These are phyloP conservation scores for Trichoderma asperelloides DNA, from an alignment of 495 filamentous ascomycete genomes.

Conservation along the genomic window DNA sequence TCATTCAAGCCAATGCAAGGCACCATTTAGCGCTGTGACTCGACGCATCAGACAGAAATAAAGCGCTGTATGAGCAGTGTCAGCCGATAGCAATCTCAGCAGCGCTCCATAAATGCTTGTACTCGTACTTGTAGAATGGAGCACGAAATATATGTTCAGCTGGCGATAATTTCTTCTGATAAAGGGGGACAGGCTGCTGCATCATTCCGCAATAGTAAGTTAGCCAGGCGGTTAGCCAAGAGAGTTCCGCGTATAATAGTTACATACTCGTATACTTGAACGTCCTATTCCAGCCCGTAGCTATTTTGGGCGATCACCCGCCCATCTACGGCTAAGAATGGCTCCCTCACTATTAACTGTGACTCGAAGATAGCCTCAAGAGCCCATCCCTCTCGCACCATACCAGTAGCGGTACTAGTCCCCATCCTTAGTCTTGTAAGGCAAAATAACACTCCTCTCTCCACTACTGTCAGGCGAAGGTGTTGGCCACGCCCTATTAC, in stretches of 20 bases:
- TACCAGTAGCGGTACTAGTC: background rate
- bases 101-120: background rate
- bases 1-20: background rate
- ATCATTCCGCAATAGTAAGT: too few relatives aligned
- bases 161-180: too few relatives aligned
- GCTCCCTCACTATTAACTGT: background rate
- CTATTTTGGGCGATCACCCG: background rate
- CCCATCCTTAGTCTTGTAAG: background rate
- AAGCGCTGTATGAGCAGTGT: background rate
- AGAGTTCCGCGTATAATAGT: too few relatives aligned
- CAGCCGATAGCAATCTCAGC: background rate
- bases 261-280: background rate
- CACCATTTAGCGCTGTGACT: background rate
- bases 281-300: background rate
- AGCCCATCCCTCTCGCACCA: background rate
- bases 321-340: slow-evolving; percentile 1
- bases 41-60: background rate
- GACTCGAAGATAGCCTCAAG: background rate
- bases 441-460: background rate
- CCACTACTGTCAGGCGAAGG: background rate
- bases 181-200: too few relatives aligned
- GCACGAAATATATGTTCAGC: background rate
- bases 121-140: background rate
- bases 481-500: background rate
- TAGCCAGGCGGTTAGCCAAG: too few relatives aligned